phyloP scores from a whole-genome alignment of 2,329 filamentous ascomycete genomes.

The Sclerotinia nivalis region DNA sequence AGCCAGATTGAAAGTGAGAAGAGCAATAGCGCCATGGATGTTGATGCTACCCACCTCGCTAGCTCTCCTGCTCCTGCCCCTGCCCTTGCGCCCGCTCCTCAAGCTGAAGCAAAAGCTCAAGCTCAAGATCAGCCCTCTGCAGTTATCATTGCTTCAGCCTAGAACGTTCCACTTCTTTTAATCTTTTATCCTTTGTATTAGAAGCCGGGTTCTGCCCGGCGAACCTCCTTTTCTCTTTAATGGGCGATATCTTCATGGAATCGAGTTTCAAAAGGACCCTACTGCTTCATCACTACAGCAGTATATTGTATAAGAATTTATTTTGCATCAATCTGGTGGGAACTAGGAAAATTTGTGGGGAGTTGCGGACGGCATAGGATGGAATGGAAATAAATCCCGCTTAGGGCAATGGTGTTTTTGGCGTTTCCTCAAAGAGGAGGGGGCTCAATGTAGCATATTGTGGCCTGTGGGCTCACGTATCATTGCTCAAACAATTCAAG shows the following conservation, averaged over 20 bases:
- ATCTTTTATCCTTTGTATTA: slow-evolving; percentile 23
- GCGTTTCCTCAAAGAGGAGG: slow-evolving; percentile 12
- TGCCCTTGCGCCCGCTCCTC: slow-evolving; percentile 22
- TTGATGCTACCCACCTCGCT: slow-evolving; percentile 51
- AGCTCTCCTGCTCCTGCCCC: slow-evolving; percentile 48
- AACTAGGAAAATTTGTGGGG: slow-evolving; percentile 7
- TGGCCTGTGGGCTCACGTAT: neutral
- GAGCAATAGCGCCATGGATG: slow-evolving; percentile 59
- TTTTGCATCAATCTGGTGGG: slow-evolving; percentile 8
- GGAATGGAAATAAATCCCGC: slow-evolving; percentile 10
- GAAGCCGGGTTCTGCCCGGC: neutral
- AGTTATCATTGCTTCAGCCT: slow-evolving; percentile 22
- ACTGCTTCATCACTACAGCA: slow-evolving; percentile 1
- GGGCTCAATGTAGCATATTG: slow-evolving; percentile 14
- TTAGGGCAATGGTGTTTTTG: slow-evolving; percentile 25
- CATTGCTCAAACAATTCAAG: neutral
- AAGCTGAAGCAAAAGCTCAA: slow-evolving; percentile 8
- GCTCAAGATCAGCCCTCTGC: neutral
- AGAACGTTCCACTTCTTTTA: slow-evolving; percentile 14
- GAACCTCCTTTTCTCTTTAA: neutral
- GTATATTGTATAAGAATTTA: slow-evolving; percentile 21
- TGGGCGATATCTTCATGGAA: neutral
- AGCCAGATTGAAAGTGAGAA: slow-evolving; percentile 54
- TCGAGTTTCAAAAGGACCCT: neutral
- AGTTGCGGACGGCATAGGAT: slow-evolving; percentile 4